Evolutionary conservation across 2,329 filamentous ascomycete species (phyloP).

Genomic region (Aspergillus awamori): DNA sequence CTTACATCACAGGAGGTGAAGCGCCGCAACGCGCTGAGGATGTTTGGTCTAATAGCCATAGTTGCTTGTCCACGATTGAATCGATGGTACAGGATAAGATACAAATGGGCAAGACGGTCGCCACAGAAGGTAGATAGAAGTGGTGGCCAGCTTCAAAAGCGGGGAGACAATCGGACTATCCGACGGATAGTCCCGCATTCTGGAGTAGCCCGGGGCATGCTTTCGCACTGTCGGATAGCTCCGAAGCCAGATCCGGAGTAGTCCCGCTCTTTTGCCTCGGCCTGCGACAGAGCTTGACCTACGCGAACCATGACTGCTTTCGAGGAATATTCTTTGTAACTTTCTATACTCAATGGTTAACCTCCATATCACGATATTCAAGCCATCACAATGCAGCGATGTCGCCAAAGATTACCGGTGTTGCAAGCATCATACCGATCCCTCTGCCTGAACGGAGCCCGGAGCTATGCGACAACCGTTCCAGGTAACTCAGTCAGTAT

Average conservation of each 20-base stretch:
- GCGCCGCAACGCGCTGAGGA: constrained; percentile 4
- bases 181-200: not conserved
- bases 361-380: not conserved
- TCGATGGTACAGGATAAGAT: not conserved
- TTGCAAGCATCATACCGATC: not conserved
- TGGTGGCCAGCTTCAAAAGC: not conserved
- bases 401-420: not conserved
- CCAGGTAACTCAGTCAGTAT: not conserved
- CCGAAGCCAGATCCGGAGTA: not conserved
- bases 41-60: constrained; percentile 14
- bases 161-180: not conserved
- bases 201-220: not conserved
- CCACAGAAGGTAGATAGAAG: not conserved
- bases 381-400: not conserved
- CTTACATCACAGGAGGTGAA: constrained; percentile 17
- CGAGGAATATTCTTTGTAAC: not conserved
- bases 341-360: not conserved
- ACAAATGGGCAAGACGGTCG: not conserved
- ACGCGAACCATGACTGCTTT: not conserved
- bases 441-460: not conserved
- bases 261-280: not conserved
- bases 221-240: not conserved
- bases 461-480: not conserved
- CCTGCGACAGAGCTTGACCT: not conserved
- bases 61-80: not conserved